A percentile compares a stretch with the other conserved stretches of the same genome.
These are phyloP conservation scores for Coemansia erecta DNA, from an alignment of 192 early-diverging fungal genomes.

Conservation along the genomic window DNA sequence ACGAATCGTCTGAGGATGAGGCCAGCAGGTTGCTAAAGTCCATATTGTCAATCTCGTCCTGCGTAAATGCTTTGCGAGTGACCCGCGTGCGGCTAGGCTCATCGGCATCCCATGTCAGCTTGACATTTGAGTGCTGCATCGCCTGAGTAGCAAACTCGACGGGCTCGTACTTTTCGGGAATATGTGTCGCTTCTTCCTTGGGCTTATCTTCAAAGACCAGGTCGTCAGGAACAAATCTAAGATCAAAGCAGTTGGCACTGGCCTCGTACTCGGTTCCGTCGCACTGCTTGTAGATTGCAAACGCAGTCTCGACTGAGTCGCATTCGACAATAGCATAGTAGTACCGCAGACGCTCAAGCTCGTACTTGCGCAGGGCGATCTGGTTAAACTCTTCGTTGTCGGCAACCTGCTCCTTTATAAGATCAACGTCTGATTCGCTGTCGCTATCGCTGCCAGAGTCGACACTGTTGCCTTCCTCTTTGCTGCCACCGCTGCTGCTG, in stretches of 20 bases:
- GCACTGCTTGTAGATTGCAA: slow-evolving; percentile 73
- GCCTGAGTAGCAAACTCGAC: slow-evolving; percentile 73
- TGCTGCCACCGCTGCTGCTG: slow-evolving; percentile 28
- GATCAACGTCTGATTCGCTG: slow-evolving; percentile 25
- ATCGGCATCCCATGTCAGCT: slow-evolving; percentile 95
- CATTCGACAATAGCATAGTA: slow-evolving; percentile 96
- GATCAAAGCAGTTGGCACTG: slow-evolving; percentile 88
- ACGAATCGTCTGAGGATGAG: slow-evolving; percentile 63
- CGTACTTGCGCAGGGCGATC: slow-evolving; percentile 82
- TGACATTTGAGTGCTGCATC: slow-evolving; percentile 89
- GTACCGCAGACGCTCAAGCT: slow-evolving; percentile 84
- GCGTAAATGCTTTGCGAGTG: slow-evolving; percentile 80
- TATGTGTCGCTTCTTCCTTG: slow-evolving; percentile 57
- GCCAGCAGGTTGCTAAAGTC: slow-evolving; percentile 91
- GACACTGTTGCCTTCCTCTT: slow-evolving; percentile 32
- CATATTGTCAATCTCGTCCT: slow-evolving; percentile 85
- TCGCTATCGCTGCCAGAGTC: slow-evolving; percentile 12
- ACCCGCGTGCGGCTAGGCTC: slow-evolving; percentile 78
- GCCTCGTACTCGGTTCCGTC: slow-evolving; percentile 93
- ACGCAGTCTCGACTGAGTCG: slow-evolving; percentile 79
- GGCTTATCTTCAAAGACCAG: slow-evolving; percentile 81
- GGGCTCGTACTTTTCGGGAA: slow-evolving; percentile 68
- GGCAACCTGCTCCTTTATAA: slow-evolving; percentile 49
- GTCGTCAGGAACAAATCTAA: slow-evolving; percentile 90
- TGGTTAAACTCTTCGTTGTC: slow-evolving; percentile 80